phyloP scores from a whole-genome alignment of 129 eudicot genomes.

The Centella asiatica region DNA sequence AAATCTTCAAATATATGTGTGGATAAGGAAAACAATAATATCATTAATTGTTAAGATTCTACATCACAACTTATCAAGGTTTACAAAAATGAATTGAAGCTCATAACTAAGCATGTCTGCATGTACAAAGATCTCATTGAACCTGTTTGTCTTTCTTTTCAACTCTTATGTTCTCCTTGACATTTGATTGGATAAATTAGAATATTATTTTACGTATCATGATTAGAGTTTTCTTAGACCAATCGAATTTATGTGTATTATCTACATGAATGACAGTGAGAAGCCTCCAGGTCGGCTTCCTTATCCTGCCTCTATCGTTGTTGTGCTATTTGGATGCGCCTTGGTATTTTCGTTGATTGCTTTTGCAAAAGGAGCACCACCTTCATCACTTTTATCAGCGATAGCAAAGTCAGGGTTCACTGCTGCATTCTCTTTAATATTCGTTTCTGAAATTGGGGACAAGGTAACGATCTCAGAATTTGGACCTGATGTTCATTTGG shows the following conservation, averaged over 20 bases:
- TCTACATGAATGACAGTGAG: constrained; percentile 44
- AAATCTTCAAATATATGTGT: not conserved
- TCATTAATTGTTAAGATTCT: not conserved
- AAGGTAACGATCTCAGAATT: constrained; percentile 42
- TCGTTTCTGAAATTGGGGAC: constrained; percentile 96
- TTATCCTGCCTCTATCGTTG: constrained; percentile 66
- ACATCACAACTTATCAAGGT: not conserved
- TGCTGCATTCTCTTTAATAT: constrained; percentile 82
- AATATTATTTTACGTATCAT: not conserved
- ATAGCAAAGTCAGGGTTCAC: constrained; percentile 95
- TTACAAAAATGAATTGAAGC: not conserved
- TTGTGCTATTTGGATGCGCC: constrained; percentile 75
- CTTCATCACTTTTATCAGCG: constrained; percentile 73
- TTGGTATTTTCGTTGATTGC: constrained; percentile 56
- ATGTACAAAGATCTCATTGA: not conserved
- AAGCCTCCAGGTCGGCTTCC: constrained; percentile 57
- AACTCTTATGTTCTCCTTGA: not conserved
- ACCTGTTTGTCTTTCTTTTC: not conserved
- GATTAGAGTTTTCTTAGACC: not conserved
- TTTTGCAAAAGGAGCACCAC: constrained; percentile 67
- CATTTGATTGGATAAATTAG: not conserved
- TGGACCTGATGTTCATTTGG: not conserved
- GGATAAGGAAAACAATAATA: not conserved
- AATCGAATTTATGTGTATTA: constrained; percentile 10
- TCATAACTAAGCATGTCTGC: not conserved